Base-by-base conservation (phyloP, 768 basidiomycete species). In the Leccinum aurantiacum region DNA sequence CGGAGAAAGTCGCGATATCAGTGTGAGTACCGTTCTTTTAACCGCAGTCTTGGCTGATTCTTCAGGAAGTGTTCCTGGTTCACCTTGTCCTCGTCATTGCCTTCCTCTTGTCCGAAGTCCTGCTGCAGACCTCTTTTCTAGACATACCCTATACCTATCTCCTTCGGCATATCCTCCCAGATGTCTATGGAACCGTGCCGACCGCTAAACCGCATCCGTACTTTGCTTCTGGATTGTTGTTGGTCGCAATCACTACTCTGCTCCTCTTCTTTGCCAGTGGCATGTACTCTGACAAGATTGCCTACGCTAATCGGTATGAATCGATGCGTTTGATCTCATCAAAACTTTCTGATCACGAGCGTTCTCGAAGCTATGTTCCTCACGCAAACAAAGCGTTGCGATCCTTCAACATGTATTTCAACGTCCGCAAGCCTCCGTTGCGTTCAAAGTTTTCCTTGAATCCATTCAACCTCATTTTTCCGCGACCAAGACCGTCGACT, bases 241-340 rank as follows among this genome's bases (percentile, higher is more conserved):
- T 96, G 61, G 92, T 98, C 29, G 85, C 89, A 19, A 86, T 93
- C 56, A 95, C 93, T 14, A 95, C 95, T 2, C 85, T 98, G 8
- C 83, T 90, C 33, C 83, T 99, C 41, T 97, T 98, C 81, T 98
- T 97, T 72, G 93, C 94, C 9, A 95, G 91, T 66, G 96, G 96
- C 17, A 90, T 95, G 85, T 99, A 98, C 69, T 80, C 89, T 4
- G 95, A 99, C 74, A 95, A 96, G 78, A 95, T 98, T 67, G 90
- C 86, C 4, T 98, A 97, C 72, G 95, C 96, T 19, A 95, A 97
- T 77, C 89, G 89, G 95, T 95, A 72, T 68, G 90, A 79, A 54
- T 31, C 44, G 57, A 54, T 59, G 44, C 35, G 56, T 38, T 61
- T 52, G 37, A 38, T 58, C 17, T 49, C 59, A 57, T 66, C 59